Evolutionary conservation across 345 rosid genomes (phyloP).

Genomic region (Ailanthus altissimus): DNA sequence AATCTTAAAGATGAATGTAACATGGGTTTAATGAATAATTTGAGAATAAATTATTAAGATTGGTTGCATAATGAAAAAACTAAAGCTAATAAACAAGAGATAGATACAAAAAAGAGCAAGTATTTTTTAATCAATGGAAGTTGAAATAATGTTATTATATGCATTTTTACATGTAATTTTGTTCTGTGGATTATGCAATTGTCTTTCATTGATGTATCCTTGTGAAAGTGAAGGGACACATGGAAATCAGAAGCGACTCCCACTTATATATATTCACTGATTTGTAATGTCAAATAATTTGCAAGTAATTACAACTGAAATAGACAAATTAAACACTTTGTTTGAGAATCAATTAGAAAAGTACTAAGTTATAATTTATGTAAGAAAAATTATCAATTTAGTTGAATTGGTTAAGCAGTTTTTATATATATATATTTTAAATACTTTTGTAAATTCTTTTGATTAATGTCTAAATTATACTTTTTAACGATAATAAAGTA

Average conservation of each 20-base stretch:
- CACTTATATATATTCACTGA: neutral
- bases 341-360: too few relatives aligned
- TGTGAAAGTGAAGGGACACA: conserved; percentile 9
- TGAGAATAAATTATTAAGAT: neutral
- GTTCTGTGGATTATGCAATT: neutral
- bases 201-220: conserved; percentile 14
- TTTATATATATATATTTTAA: too few relatives aligned
- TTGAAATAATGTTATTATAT: neutral
- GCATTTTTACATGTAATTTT: neutral
- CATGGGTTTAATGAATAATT: neutral
- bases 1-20: too few relatives aligned
- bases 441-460: too few relatives aligned
- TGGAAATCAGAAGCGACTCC: conserved; percentile 1
- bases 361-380: too few relatives aligned
- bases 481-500: neutral
- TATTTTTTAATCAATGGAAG: neutral
- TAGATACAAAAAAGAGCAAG: neutral
- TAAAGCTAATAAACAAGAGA: neutral
- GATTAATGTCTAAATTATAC: neutral
- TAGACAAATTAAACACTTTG: too few relatives aligned
- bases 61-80: neutral
- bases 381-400: too few relatives aligned
- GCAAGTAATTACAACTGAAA: too few relatives aligned
- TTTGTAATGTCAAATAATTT: too few relatives aligned
- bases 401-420: too few relatives aligned